Base-by-base conservation (phyloP, 345 rosid genomes). In the Hibiscus syriacus region DNA sequence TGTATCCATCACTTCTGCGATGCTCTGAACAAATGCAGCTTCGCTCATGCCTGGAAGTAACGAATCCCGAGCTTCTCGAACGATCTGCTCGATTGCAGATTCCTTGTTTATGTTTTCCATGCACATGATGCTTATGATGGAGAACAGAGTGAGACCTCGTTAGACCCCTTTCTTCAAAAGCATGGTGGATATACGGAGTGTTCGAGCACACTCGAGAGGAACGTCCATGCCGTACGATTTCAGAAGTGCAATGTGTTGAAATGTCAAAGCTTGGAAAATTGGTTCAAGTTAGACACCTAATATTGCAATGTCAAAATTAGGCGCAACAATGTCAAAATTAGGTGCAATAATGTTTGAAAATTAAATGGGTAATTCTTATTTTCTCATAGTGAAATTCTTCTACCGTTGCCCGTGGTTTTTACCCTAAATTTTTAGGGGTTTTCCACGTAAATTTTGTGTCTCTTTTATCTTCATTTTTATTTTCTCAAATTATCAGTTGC, bases 101-200 rank as follows among this genome's bases (percentile, higher is more conserved):
- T 78, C 89, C 82, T 79, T 81, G 59, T 82, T 80, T 76, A 92
- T 72, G 1, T 79, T 87, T 75, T 84, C 90, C 73, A 97, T 84
- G 70, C 97, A 90, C 97, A 92, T 86, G 70, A 90, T 83, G 80
- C 78, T 83, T 70, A 96, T 97, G 0, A 92, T 88, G 69, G 81
- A 65, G 55, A 82, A 90, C 4, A 97, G 84, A 56, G 94, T 87
- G 34, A 92, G 86, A 48, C 92, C 92, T 73, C 84, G 82, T 64
- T 78, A 80, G 2, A 75, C 90, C 2, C 94, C 98, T 74, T 90
- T 89, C 85, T 93, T 90, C 68, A 93, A 74, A 54, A 93, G 88
- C 97, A 90, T 86, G 29, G 96, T 88, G 63, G 98, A 90, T 76
- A 93, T 80, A 0, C 78, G 86, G 7, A 93, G 84, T 0, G 87